Conservation (phyloP, 2,329 filamentous ascomycete genomes). For the Neofusicoccum parvum region DNA sequence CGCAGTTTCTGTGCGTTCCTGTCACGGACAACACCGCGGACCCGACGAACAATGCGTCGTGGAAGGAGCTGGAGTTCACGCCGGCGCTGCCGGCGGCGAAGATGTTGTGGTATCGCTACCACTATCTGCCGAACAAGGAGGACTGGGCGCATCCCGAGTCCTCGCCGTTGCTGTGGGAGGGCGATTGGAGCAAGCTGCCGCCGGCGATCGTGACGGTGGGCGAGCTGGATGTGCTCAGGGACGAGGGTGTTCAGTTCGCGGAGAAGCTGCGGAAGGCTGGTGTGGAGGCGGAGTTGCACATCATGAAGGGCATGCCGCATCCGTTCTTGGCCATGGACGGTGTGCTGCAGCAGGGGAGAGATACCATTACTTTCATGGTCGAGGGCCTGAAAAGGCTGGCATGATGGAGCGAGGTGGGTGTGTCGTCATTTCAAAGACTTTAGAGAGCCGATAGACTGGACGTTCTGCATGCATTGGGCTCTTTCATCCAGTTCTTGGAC, state of each 20-base stretch:
- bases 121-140: constrained; percentile 34
- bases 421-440: too few species aligned
- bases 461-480: too few species aligned
- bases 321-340: constrained; percentile 16
- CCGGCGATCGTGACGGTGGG: constrained; percentile 36
- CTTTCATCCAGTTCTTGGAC: too few species aligned
- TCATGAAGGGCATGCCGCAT: constrained; percentile 19
- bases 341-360: constrained; percentile 17
- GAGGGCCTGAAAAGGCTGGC: constrained; percentile 12
- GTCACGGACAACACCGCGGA: constrained; percentile 42
- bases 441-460: too few species aligned
- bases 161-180: constrained; percentile 31
- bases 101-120: constrained; percentile 42
- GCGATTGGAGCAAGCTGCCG: constrained; percentile 31
- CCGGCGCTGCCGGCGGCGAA: constrained; percentile 38
- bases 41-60: constrained; percentile 6
- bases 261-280: constrained; percentile 28
- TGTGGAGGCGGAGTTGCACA: constrained; percentile 22
- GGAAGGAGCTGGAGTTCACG: constrained; percentile 24
- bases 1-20: constrained; percentile 33
- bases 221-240: constrained; percentile 39
- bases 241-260: constrained; percentile 35
- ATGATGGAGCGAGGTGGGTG: not conserved
- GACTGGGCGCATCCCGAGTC: constrained; percentile 35
- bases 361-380: constrained; percentile 6